These are phyloP conservation scores for Solidago caesia DNA, from an alignment of 129 eudicot species.

Conservation along the genomic window DNA sequence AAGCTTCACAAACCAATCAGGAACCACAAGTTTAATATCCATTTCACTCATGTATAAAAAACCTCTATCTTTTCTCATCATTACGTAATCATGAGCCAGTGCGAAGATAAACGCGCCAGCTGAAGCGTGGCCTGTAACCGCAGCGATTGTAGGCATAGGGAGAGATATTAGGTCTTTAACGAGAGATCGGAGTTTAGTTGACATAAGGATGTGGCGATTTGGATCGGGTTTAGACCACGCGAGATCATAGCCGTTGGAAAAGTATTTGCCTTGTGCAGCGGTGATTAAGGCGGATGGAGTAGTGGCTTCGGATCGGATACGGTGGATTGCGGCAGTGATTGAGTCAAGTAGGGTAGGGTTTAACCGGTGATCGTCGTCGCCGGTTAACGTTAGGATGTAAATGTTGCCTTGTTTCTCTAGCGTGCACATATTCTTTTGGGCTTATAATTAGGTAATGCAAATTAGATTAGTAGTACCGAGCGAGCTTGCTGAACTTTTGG, in stretches of 20 bases:
- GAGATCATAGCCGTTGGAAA: constrained; percentile 85
- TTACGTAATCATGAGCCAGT: constrained; percentile 61
- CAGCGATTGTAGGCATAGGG: constrained; percentile 90
- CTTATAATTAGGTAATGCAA: too few relatives aligned
- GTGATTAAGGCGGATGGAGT: constrained; percentile 61
- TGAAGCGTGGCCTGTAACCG: constrained; percentile 76
- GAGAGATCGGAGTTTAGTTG: constrained; percentile 52
- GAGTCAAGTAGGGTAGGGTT: constrained; percentile 68
- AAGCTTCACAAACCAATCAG: constrained; percentile 44
- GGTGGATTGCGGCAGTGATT: constrained; percentile 42
- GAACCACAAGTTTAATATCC: constrained; percentile 48
- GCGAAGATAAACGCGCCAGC: constrained; percentile 62
- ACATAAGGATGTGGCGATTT: constrained; percentile 36
- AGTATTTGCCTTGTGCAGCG: constrained; percentile 74
- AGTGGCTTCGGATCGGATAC: constrained; percentile 38
- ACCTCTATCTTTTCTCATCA: constrained; percentile 74
- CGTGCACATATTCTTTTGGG: constrained; percentile 3
- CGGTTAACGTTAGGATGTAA: constrained; percentile 70
- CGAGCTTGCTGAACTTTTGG: too few relatives aligned
- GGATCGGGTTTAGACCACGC: constrained; percentile 49
- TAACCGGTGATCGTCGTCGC: constrained; percentile 72
- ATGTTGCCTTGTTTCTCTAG: constrained; percentile 59
- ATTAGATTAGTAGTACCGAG: too few relatives aligned
- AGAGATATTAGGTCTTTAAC: constrained; percentile 53
- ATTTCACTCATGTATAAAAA: constrained; percentile 78